A percentile compares a stretch with the other conserved stretches of the same genome.
Conservation (phyloP, 345 rosid species). For the Abelmoschus esculentus region DNA sequence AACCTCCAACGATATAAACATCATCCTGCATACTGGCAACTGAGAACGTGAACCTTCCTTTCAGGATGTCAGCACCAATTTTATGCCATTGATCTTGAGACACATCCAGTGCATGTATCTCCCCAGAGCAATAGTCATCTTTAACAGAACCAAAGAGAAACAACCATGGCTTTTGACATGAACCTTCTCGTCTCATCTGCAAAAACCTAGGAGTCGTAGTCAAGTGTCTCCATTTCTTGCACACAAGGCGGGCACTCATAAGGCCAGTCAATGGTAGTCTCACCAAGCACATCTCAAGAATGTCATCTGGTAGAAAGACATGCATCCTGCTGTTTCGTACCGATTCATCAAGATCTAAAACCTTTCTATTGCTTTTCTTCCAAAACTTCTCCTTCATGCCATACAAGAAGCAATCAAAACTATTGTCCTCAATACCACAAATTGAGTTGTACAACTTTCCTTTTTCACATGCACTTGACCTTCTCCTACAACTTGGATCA, state of each 20-base stretch:
- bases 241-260: slow-evolving; percentile 86
- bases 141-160: slow-evolving; percentile 80
- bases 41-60: slow-evolving; percentile 84
- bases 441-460: slow-evolving; percentile 47
- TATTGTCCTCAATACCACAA: slow-evolving; percentile 71
- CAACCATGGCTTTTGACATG: slow-evolving; percentile 74
- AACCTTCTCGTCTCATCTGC: slow-evolving; percentile 68
- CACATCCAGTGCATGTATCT: slow-evolving; percentile 72
- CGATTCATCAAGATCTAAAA: slow-evolving; percentile 36
- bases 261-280: slow-evolving; percentile 79
- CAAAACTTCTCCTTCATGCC: slow-evolving; percentile 77
- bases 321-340: slow-evolving; percentile 46
- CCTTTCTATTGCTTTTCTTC: slow-evolving; percentile 57
- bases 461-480: slow-evolving; percentile 77
- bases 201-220: slow-evolving; percentile 63
- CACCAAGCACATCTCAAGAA: slow-evolving; percentile 84
- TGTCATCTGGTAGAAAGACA: slow-evolving; percentile 76
- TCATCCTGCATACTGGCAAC: slow-evolving; percentile 70
- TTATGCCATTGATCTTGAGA: slow-evolving; percentile 73
- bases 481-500: slow-evolving; percentile 64
- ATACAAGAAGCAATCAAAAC: slow-evolving; percentile 80
- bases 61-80: slow-evolving; percentile 56
- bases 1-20: slow-evolving; percentile 76
- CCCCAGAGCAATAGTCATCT: slow-evolving; percentile 76
- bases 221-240: slow-evolving; percentile 88